Evolutionary conservation across 306 rosid genomes (phyloP).

Genomic region (cucumber (Cucumis sativus)): DNA sequence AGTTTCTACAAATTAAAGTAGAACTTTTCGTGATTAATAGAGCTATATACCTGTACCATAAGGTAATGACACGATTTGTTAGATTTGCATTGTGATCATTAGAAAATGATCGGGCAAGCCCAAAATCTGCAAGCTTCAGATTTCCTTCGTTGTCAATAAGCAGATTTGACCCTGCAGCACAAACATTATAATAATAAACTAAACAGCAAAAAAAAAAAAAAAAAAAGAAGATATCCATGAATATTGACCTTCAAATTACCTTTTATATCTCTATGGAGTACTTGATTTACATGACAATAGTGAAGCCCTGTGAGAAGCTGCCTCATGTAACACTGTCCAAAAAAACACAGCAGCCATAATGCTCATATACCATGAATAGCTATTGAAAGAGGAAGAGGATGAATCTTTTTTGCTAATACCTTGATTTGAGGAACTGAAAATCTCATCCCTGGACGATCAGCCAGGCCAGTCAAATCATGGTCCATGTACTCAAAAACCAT

Average conservation of each 20-base stretch:
- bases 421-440: conserved; percentile 46
- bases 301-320: conserved; percentile 44
- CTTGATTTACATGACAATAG: conserved; percentile 48
- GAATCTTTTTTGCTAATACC: conserved; percentile 14
- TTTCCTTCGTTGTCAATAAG: conserved; percentile 46
- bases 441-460: conserved; percentile 48
- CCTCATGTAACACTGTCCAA: conserved; percentile 34
- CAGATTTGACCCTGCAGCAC: conserved; percentile 32
- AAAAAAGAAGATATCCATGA: neutral
- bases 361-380: neutral
- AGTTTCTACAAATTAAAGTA: neutral
- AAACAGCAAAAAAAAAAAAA: neutral
- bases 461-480: conserved; percentile 48
- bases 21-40: neutral
- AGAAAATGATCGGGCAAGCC: conserved; percentile 48
- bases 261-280: conserved; percentile 44
- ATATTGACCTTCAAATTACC: conserved; percentile 10
- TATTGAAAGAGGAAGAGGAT: neutral
- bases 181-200: conserved; percentile 2
- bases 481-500: conserved; percentile 52
- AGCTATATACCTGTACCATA: conserved; percentile 38
- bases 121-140: conserved; percentile 49
- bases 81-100: conserved; percentile 45
- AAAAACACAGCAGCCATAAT: neutral
- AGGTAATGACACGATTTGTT: conserved; percentile 44